Conservation (phyloP, 768 basidiomycete species). For the Agaricus subrufescens region DNA sequence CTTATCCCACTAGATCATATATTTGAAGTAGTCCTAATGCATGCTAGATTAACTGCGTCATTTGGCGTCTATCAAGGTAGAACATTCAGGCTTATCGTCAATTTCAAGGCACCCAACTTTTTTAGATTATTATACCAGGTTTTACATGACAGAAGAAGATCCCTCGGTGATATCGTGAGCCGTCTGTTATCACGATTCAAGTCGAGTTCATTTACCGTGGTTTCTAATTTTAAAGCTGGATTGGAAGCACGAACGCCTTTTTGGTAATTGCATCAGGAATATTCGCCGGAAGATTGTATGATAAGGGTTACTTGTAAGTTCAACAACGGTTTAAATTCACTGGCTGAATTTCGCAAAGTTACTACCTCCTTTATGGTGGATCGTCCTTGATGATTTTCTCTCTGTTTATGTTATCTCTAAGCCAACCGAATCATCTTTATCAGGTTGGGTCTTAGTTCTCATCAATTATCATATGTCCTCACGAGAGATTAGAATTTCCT, state of each 20-base stretch:
- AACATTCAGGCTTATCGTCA: too few relatives aligned
- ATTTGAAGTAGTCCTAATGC: neutral
- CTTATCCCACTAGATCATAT: neutral
- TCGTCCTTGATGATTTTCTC: conserved; percentile 23
- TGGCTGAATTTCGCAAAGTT: conserved; percentile 13
- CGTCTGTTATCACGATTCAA: neutral
- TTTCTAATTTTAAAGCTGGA: conserved; percentile 17
- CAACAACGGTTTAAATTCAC: neutral
- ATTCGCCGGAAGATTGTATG: conserved; percentile 21
- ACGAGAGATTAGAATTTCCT: conserved; percentile 33
- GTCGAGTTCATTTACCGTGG: too few relatives aligned
- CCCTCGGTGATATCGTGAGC: conserved; percentile 20
- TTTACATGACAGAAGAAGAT: conserved; percentile 17
- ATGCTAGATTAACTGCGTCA: neutral
- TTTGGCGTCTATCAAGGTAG: conserved; percentile 23
- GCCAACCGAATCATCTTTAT: conserved; percentile 24
- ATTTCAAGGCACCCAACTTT: neutral
- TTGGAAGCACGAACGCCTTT: conserved; percentile 21
- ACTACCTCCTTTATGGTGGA: conserved; percentile 23
- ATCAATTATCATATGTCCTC: neutral
- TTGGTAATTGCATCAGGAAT: conserved; percentile 19
- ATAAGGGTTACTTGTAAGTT: conserved; percentile 24
- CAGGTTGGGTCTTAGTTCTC: conserved; percentile 15
- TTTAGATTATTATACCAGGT: conserved; percentile 22
- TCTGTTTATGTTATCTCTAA: conserved; percentile 28